Conservation (phyloP, 1,139 yeast species). For the Meyerozyma carpophila region DNA sequence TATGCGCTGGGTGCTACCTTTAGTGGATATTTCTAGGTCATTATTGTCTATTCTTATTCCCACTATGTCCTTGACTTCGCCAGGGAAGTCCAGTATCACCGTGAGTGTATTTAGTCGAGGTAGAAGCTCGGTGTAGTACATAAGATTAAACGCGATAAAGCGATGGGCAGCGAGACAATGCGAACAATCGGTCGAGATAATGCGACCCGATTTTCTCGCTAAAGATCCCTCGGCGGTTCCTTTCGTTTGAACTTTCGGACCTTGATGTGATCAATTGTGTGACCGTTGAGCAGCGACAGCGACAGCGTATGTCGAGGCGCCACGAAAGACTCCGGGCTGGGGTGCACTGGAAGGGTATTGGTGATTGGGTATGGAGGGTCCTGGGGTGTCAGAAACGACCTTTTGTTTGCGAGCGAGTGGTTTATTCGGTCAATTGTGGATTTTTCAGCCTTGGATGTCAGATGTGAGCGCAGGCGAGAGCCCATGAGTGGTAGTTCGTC, state of each 20-base stretch:
- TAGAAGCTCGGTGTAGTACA: slow-evolving; percentile 36
- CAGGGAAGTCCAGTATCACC: slow-evolving; percentile 19
- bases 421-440: background rate
- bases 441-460: background rate
- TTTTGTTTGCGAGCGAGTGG: background rate
- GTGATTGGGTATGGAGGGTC: background rate
- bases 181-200: background rate
- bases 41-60: slow-evolving; percentile 5
- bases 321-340: background rate
- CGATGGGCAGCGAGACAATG: background rate
- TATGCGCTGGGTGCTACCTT: background rate
- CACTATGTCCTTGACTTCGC: slow-evolving; percentile 8
- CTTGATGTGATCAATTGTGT: background rate
- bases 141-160: slow-evolving; percentile 5
- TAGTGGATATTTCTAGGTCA: slow-evolving; percentile 2
- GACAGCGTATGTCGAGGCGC: background rate
- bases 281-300: background rate
- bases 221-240: background rate
- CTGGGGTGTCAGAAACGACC: background rate
- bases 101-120: slow-evolving; percentile 33
- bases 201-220: background rate
- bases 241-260: background rate
- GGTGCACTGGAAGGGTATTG: background rate
- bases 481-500: background rate
- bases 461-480: background rate